Evolutionary conservation across 805 yeast species (phyloP).

Genomic region (Candida maris): DNA sequence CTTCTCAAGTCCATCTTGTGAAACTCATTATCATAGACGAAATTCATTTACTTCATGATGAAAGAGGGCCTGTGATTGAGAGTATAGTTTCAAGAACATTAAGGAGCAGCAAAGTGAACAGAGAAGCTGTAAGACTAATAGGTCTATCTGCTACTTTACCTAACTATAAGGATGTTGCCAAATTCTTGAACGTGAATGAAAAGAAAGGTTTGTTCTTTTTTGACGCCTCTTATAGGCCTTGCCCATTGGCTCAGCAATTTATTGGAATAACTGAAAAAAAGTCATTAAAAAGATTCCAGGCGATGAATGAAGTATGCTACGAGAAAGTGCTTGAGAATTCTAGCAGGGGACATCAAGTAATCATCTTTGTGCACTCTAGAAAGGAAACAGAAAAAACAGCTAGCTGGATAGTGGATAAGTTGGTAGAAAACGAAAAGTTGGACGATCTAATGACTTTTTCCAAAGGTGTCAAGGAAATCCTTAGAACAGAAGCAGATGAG

Average conservation of each 20-base stretch:
- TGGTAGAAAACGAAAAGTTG: conserved; percentile 52
- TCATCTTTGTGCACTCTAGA: conserved; percentile 90
- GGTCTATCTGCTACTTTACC: conserved; percentile 94
- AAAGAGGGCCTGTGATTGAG: conserved; percentile 92
- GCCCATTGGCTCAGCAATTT: conserved; percentile 86
- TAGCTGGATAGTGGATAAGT: conserved; percentile 59
- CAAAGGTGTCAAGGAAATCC: conserved; percentile 58
- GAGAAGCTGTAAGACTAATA: conserved; percentile 55
- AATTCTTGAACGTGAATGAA: conserved; percentile 64
- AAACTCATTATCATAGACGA: conserved; percentile 82
- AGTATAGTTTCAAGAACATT: conserved; percentile 76
- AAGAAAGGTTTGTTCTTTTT: conserved; percentile 69
- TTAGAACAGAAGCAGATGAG: conserved; percentile 58
- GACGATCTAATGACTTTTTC: conserved; percentile 42
- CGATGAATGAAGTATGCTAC: conserved; percentile 88
- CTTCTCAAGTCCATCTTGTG: conserved; percentile 61
- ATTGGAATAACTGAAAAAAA: conserved; percentile 83
- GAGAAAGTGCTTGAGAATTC: conserved; percentile 69
- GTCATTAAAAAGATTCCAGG: conserved; percentile 70
- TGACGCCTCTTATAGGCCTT: conserved; percentile 82
- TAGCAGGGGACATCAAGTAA: conserved; percentile 68
- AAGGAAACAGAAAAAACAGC: conserved; percentile 90
- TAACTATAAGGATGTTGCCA: conserved; percentile 81
- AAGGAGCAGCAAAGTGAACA: conserved; percentile 41
- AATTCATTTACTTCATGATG: conserved; percentile 88